phyloP scores from a whole-genome alignment of 2,329 filamentous ascomycete species.

The Dactylellina sp. region DNA sequence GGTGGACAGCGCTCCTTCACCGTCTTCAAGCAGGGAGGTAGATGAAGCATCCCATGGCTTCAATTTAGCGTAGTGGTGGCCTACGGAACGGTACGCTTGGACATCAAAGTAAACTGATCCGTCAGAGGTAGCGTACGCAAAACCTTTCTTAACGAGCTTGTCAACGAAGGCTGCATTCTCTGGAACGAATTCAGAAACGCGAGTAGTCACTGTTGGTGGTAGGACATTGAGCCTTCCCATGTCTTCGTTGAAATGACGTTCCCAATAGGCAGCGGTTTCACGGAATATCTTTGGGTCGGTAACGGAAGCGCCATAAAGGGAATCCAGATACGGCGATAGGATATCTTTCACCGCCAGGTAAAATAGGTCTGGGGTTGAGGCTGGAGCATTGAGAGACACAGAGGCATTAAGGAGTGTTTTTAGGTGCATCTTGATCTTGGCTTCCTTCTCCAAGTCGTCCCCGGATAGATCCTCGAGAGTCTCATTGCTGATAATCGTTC shows the following conservation, averaged over 20 bases:
- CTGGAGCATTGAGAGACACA: constrained; percentile 65
- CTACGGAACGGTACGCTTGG: constrained; percentile 81
- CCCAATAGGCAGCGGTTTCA: constrained; percentile 84
- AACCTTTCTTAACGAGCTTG: constrained; percentile 83
- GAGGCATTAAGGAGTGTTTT: constrained; percentile 71
- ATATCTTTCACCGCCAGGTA: constrained; percentile 74
- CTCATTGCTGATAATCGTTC: constrained; percentile 65
- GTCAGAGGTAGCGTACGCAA: constrained; percentile 79
- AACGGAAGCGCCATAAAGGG: constrained; percentile 49
- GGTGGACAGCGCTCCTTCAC: constrained; percentile 78
- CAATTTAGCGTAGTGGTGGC: constrained; percentile 85
- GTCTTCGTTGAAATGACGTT: constrained; percentile 87
- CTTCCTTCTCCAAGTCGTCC: constrained; percentile 74
- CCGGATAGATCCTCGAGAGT: constrained; percentile 48
- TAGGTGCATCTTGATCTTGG: constrained; percentile 91
- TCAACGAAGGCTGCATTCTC: constrained; percentile 89
- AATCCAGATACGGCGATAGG: constrained; percentile 83
- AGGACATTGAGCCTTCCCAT: constrained; percentile 88
- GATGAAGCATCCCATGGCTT: constrained; percentile 88
- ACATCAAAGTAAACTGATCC: constrained; percentile 97
- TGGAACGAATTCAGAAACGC: constrained; percentile 91
- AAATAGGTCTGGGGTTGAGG: constrained; percentile 64
- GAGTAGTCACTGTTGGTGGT: constrained; percentile 81
- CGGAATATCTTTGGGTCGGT: constrained; percentile 83
- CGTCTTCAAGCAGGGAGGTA: constrained; percentile 84